Evolutionary conservation across 1,284 basidiomycete species (phyloP).

Genomic region (Moesziomyces sp.): DNA sequence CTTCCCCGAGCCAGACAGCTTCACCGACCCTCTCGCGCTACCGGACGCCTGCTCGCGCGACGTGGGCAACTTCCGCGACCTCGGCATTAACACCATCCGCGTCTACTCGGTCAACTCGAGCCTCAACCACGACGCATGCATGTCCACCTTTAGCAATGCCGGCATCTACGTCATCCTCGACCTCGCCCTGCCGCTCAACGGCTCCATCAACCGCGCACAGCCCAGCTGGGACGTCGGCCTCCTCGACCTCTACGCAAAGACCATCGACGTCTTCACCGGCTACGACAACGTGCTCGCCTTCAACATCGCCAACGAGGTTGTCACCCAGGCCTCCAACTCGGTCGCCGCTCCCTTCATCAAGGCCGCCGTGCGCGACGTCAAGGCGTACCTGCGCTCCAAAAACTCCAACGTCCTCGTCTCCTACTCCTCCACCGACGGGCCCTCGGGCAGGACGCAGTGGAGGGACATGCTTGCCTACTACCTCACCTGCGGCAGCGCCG

Average conservation of each 20-base stretch:
- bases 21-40: constrained; percentile 78
- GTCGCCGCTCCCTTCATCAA: constrained; percentile 83
- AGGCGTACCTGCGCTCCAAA: constrained; percentile 77
- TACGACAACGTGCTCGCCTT: constrained; percentile 69
- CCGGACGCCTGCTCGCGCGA: constrained; percentile 80
- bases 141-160: constrained; percentile 79
- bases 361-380: constrained; percentile 87
- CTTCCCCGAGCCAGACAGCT: constrained; percentile 79
- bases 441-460: constrained; percentile 66
- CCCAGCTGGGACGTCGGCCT: constrained; percentile 86
- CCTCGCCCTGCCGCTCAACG: constrained; percentile 83
- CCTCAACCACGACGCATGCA: constrained; percentile 85
- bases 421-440: constrained; percentile 85
- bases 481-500: constrained; percentile 81
- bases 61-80: constrained; percentile 76
- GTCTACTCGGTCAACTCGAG: constrained; percentile 78
- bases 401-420: constrained; percentile 78
- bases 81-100: constrained; percentile 75
- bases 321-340: constrained; percentile 74
- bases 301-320: constrained; percentile 91
- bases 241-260: constrained; percentile 80
- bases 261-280: constrained; percentile 77
- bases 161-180: constrained; percentile 94
- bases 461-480: constrained; percentile 78
- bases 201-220: constrained; percentile 80